A percentile compares a stretch with the other conserved stretches of the same genome.
Evolutionary conservation across 2,329 filamentous ascomycete species (phyloP).

Genomic region (Colletotrichum nymphaeae): DNA sequence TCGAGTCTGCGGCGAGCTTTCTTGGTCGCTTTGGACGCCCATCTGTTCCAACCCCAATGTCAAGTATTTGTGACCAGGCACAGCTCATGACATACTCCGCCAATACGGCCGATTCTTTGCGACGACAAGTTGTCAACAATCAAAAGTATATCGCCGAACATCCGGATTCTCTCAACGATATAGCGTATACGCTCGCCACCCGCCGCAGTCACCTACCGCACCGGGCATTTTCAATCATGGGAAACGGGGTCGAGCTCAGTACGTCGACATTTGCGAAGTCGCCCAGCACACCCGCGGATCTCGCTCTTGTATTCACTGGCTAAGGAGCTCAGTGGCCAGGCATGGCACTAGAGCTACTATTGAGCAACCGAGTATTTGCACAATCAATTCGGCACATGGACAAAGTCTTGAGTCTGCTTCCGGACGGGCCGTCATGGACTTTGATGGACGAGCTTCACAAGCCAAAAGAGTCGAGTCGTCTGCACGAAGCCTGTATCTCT

Average conservation of each 20-base stretch:
- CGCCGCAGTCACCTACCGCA: constrained; percentile 34
- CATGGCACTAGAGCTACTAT: constrained; percentile 43
- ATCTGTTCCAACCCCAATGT: background rate
- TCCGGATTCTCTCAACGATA: constrained; percentile 1
- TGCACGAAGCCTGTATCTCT: constrained; percentile 36
- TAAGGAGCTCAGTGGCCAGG: constrained; percentile 49
- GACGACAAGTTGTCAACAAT: constrained; percentile 29
- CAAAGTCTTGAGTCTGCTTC: background rate
- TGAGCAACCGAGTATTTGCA: constrained; percentile 1
- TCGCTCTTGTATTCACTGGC: constrained; percentile 46
- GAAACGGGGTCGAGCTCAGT: background rate
- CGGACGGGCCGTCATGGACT: constrained; percentile 36
- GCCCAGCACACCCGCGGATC: background rate
- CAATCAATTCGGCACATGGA: constrained; percentile 36
- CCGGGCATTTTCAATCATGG: constrained; percentile 33
- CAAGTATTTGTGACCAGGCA: background rate
- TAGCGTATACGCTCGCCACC: constrained; percentile 39
- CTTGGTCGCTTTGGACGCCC: background rate
- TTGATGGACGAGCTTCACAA: constrained; percentile 39
- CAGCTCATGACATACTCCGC: constrained; percentile 38
- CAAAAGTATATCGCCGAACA: constrained; percentile 12
- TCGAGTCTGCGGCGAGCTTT: constrained; percentile 34
- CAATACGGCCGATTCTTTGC: constrained; percentile 32
- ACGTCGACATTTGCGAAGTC: background rate
- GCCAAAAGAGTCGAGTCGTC: background rate